These are phyloP conservation scores for Rhizopogon vinicolor DNA, from an alignment of 768 basidiomycete species.

Conservation along the genomic window DNA sequence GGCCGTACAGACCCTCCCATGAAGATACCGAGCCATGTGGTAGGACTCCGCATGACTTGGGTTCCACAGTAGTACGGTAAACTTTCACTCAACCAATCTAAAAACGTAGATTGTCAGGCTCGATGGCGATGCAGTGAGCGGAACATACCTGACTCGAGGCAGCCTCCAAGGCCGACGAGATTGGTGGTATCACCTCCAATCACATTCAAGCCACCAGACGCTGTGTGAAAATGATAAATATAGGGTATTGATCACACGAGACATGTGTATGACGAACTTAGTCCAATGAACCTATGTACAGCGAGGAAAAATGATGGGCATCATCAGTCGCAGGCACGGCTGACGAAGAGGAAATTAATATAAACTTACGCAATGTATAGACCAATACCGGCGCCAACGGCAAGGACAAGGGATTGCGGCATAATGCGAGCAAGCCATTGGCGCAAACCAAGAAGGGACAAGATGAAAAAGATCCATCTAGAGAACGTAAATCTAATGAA, in stretches of 20 bases:
- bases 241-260: neutral
- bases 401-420: conserved; percentile 81
- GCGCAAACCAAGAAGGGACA: conserved; percentile 79
- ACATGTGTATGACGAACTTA: conserved; percentile 39
- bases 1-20: conserved; percentile 61
- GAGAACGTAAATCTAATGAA: neutral
- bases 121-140: conserved; percentile 7
- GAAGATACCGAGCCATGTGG: conserved; percentile 87
- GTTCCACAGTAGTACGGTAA: conserved; percentile 58
- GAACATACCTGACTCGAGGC: conserved; percentile 42
- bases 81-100: conserved; percentile 38
- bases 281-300: conserved; percentile 59
- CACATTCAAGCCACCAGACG: conserved; percentile 63
- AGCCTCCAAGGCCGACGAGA: conserved; percentile 75
- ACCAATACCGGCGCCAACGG: conserved; percentile 85
- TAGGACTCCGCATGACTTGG: conserved; percentile 66
- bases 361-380: conserved; percentile 73
- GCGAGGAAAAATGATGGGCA: conserved; percentile 2
- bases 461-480: conserved; percentile 77
- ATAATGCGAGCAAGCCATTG: conserved; percentile 89
- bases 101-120: neutral
- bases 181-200: conserved; percentile 71
- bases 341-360: conserved; percentile 1
- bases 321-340: conserved; percentile 7
- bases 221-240: conserved; percentile 28